Evolutionary conservation across 2,329 filamentous ascomycete genomes (phyloP).

Genomic region (Ceratocystis harringtonii): DNA sequence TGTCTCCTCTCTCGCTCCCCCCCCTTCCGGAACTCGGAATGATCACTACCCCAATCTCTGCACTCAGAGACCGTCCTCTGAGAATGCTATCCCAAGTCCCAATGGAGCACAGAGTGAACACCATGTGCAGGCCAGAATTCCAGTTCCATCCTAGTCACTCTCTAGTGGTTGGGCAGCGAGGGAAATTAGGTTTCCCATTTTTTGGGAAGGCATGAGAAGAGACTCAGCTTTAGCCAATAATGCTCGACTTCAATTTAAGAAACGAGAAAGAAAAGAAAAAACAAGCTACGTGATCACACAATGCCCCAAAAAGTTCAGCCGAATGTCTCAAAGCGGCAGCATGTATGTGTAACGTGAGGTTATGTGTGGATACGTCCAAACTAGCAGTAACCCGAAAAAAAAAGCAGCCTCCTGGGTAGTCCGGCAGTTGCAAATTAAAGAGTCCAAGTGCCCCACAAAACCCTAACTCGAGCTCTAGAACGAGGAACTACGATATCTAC

Average conservation of each 20-base stretch:
- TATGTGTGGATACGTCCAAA: background rate
- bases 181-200: background rate
- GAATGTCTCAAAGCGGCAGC: background rate
- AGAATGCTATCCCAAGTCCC: background rate
- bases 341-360: background rate
- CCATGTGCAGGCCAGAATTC: background rate
- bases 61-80: background rate
- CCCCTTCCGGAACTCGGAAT: background rate
- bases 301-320: background rate
- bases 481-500: background rate
- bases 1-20: background rate
- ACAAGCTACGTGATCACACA: no score
- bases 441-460: background rate
- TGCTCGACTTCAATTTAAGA: background rate
- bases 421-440: background rate
- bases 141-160: background rate
- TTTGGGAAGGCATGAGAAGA: background rate
- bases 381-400: background rate
- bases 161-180: background rate
- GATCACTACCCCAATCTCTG: background rate
- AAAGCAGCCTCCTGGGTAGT: background rate
- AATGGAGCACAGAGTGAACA: background rate
- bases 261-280: no score
- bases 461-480: background rate
- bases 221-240: background rate